Conservation (phyloP, 139 green algal genomes). For the Volvox reticuliferus region DNA sequence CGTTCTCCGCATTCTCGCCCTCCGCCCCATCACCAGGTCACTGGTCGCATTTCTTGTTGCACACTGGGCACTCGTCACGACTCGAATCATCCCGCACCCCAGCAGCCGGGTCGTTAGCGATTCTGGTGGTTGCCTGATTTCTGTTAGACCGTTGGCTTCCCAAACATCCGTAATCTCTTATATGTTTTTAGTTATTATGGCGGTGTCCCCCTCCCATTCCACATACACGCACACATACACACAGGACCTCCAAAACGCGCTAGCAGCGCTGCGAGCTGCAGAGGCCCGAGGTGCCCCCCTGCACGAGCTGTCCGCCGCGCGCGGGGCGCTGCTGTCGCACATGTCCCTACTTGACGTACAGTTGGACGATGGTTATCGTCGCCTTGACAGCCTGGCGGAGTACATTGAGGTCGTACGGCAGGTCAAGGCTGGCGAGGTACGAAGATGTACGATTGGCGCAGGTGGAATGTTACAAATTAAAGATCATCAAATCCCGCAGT, state of each 20-base stretch:
- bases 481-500: neutral
- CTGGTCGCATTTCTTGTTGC: too few species aligned
- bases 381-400: conserved; percentile 11
- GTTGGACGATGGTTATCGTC: conserved; percentile 22
- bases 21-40: too few species aligned
- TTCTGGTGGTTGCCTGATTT: too few species aligned
- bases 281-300: conserved; percentile 12
- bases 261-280: neutral
- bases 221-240: too few species aligned
- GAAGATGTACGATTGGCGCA: neutral
- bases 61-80: too few species aligned
- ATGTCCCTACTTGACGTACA: neutral
- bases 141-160: too few species aligned
- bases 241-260: conserved; percentile 28
- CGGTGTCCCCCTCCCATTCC: too few species aligned
- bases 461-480: neutral
- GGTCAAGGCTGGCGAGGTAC: conserved; percentile 25
- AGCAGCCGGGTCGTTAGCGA: too few species aligned
- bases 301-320: conserved; percentile 7
- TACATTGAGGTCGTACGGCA: neutral
- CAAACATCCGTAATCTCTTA: too few species aligned
- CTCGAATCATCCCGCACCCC: too few species aligned
- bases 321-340: neutral
- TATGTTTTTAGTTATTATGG: too few species aligned
- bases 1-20: too few species aligned